These are phyloP conservation scores for Turnera subulata DNA, from an alignment of 345 rosid genomes.

Conservation along the genomic window DNA sequence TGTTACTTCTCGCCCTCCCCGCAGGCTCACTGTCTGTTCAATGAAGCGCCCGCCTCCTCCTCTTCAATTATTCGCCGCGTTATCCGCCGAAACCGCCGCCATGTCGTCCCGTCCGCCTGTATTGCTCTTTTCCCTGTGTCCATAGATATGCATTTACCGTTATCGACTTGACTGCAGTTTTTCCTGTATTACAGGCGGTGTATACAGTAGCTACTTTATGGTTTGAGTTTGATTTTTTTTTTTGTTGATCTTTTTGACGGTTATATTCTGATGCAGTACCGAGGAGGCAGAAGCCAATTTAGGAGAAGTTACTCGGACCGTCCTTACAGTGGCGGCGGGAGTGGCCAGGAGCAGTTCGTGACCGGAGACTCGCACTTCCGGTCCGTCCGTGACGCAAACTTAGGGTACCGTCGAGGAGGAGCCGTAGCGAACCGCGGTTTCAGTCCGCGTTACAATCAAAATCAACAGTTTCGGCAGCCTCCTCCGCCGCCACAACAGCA, in stretches of 20 bases:
- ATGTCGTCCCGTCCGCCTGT: slow-evolving; percentile 57
- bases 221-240: neutral
- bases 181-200: too few species aligned
- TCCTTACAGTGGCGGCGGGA: slow-evolving; percentile 26
- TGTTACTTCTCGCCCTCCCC: neutral
- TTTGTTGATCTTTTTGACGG: neutral
- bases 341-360: slow-evolving; percentile 28
- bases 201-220: too few species aligned
- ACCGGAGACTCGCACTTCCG: slow-evolving; percentile 46
- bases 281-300: slow-evolving; percentile 51
- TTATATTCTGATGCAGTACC: slow-evolving; percentile 36
- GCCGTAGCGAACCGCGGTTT: slow-evolving; percentile 6
- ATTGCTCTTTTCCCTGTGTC: slow-evolving; percentile 7
- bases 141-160: neutral
- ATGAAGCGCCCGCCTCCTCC: slow-evolving; percentile 37
- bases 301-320: slow-evolving; percentile 55
- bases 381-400: slow-evolving; percentile 45
- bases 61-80: slow-evolving; percentile 25
- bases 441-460: slow-evolving; percentile 13
- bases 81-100: slow-evolving; percentile 20
- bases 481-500: too few species aligned
- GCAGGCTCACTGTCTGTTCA: neutral
- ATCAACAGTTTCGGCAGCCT: slow-evolving; percentile 31
- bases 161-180: too few species aligned
- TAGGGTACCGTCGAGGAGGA: slow-evolving; percentile 31